Evolutionary conservation across 225 moss, liverwort and hornwort genomes (phyloP), one percentile per base, ranked within the genome.

Genomic region (Bryum argenteum): DNA sequence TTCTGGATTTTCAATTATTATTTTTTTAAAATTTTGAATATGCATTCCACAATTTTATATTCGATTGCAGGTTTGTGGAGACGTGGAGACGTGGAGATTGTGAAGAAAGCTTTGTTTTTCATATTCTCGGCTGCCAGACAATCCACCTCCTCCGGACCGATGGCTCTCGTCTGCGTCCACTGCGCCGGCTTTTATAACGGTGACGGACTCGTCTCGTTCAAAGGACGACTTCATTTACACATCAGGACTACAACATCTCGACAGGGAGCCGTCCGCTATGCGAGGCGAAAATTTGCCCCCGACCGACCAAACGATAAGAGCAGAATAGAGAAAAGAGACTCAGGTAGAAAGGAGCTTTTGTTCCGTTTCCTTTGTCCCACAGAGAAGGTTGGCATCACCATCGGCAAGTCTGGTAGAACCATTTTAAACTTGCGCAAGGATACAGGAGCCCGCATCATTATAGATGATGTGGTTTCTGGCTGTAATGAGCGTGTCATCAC

Each of bases 311-410:
- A 80, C 17, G 75, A 48, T 54, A 57, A 66, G 48, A 71, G 66
- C 62, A 72, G 58, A 62, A 80, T 63, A 14, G 76, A 80, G 22
- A 61, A 61, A 54, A 71, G 75, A 3, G 69, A 70, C 3, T 55
- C 83, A 15, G 69, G 80, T 10, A 89, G 89, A 63, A 88, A 85
- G 52, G 90, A 90, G 60, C 89, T 90, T 14, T 87, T 90, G 1
- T 93, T 93, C 38, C 89, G 93, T 40, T 82, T 93, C 42, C 75
- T 93, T 52, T 93, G 93, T 75, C 89, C 93, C 4, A 93, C 85
- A 63, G 93, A 93, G 62, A 93, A 93, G 61, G 90, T 93, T 65
- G 93, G 93, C 57, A 93, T 90, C 33, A 89, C 90, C 3, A 93
- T 93, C 33, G 93, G 93, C 14, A 93, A 90, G 60, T 89, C 87